Base-by-base conservation (phyloP, 1,139 yeast species). In the Saccharomyces hybrid region DNA sequence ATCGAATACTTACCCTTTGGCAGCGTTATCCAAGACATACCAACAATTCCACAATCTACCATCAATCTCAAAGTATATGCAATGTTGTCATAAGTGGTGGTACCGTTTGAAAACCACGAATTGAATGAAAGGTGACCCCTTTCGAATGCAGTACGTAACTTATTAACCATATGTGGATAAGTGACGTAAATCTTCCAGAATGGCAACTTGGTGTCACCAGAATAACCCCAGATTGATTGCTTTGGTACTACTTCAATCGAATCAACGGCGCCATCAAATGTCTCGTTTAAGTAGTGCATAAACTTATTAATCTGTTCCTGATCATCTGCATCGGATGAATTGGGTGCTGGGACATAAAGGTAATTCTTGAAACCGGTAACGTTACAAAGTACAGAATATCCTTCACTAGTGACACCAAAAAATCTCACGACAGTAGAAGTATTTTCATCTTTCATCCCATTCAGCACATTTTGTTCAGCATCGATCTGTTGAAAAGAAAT, bases 11-110 rank as follows among this genome's bases (percentile, higher is more conserved):
- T 86, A 0, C 83, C 83, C 55, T 78, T 81, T 0, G 98, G 98
- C 26, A 93, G 76, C 0, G 96, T 88, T 48, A 95, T 78, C 99
- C 99, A 95, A 27, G 96, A 87, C 99, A 95, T 93, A 50, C 99
- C 99, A 0, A 93, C 87, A 58, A 88, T 85, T 53, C 85, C 81
- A 70, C 96, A 85, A 71, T 95, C 99, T 52, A 93, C 83, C 96
- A 95, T 90, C 69, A 91, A 76, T 62, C 99, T 77, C 58, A 95
- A 72, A 51, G 89, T 77, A 69, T 86, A 95, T 56, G 90, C 89
- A 60, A 95, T 83, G 67, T 93, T 95, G 70, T 95, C 99, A 68
- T 85, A 95, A 0, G 96, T 82, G 60, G 86, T 83, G 48, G 81
- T 75, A 29, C 78, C 78, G 48, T 80, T 80, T 1, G 78, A 73